A percentile compares a stretch with the other conserved stretches of the same genome.
Evolutionary conservation across 805 yeast genomes (phyloP).

Genomic region (Dipodascus geniculatus): DNA sequence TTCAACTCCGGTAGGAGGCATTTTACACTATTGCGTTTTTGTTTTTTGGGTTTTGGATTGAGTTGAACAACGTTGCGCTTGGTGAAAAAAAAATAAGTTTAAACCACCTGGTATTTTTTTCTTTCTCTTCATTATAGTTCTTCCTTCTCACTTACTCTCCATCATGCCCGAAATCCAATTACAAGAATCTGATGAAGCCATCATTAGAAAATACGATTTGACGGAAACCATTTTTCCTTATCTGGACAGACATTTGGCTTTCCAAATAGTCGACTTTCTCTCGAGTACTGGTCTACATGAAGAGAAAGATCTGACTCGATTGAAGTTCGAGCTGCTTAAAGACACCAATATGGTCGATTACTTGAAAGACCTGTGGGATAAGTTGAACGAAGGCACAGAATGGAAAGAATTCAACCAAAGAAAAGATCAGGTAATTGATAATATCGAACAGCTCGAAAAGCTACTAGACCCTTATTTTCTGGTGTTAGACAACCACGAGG

Average conservation of each 20-base stretch:
- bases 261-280: slow-evolving; percentile 39
- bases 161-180: slow-evolving; percentile 18
- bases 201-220: slow-evolving; percentile 41
- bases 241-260: slow-evolving; percentile 49
- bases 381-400: slow-evolving; percentile 28
- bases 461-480: slow-evolving; percentile 36
- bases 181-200: slow-evolving; percentile 17
- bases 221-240: slow-evolving; percentile 44
- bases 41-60: background rate
- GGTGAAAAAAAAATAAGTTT: too few relatives aligned
- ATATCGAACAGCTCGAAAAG: slow-evolving; percentile 27
- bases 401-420: slow-evolving; percentile 34
- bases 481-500: slow-evolving; percentile 37
- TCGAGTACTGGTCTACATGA: slow-evolving; percentile 33
- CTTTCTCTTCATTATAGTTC: background rate
- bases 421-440: slow-evolving; percentile 26
- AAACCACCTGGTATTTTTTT: background rate
- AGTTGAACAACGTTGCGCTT: background rate
- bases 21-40: background rate
- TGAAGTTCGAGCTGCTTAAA: slow-evolving; percentile 42
- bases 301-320: slow-evolving; percentile 32
- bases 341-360: slow-evolving; percentile 47
- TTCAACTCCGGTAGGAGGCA: slow-evolving; percentile 25
- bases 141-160: background rate
- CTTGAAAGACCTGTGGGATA: slow-evolving; percentile 33